These are phyloP conservation scores for Spirogloea muscicola DNA, from an alignment of 139 green algal species.

Conservation along the genomic window DNA sequence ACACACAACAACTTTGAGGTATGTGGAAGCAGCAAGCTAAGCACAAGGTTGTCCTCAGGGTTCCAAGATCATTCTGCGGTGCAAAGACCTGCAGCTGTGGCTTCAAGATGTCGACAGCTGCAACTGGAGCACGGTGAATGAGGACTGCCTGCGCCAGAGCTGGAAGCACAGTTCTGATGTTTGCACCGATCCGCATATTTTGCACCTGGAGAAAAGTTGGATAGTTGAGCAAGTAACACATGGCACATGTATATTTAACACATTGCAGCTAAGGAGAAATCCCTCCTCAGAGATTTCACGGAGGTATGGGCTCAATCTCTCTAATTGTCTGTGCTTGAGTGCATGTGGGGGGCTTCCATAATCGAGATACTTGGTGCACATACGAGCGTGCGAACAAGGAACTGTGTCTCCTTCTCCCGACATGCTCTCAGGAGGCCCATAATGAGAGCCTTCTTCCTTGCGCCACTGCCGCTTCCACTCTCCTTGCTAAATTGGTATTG, in stretches of 20 bases:
- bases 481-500: neutral
- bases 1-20: neutral
- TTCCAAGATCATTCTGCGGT: neutral
- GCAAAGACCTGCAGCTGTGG: slow-evolving; percentile 27
- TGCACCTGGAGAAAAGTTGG: slow-evolving; percentile 70
- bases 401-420: slow-evolving; percentile 26
- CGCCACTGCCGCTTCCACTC: slow-evolving; percentile 15
- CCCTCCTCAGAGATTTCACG: neutral
- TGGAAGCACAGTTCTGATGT: slow-evolving; percentile 71
- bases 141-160: slow-evolving; percentile 65
- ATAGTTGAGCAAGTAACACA: slow-evolving; percentile 66
- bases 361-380: neutral
- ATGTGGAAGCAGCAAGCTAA: neutral
- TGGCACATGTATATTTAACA: neutral
- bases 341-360: neutral
- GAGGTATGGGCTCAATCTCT: neutral
- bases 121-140: slow-evolving; percentile 50
- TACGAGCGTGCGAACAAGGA: slow-evolving; percentile 38
- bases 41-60: neutral
- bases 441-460: slow-evolving; percentile 30
- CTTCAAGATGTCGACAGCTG: slow-evolving; percentile 1
- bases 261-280: too few relatives aligned
- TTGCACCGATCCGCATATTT: slow-evolving; percentile 83
- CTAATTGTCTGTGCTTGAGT: neutral
- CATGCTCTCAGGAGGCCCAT: slow-evolving; percentile 33